Evolutionary conservation across 208 protist genomes (phyloP), one percentile per base, ranked within the genome.

Genomic region (Crithidia thermophila): DNA sequence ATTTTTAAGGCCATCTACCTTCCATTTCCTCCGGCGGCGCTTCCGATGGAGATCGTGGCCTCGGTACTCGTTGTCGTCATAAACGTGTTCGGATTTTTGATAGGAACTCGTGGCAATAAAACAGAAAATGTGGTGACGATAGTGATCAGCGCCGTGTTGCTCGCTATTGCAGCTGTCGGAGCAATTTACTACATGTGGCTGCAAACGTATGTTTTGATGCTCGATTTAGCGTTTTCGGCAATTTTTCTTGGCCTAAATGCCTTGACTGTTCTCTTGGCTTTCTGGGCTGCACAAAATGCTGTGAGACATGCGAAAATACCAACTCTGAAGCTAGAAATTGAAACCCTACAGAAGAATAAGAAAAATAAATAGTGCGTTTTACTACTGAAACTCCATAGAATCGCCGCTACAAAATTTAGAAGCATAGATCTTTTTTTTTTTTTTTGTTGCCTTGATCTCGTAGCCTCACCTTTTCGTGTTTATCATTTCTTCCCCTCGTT

Each of bases 141-240:
- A 34, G 56, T 50, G 20, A 34, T 89, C n/a, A 61, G 79, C 37
- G 49, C 81, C 7, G 16, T 67, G 28, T 51, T 94, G 9, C 52
- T 86, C 27, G 42, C 77, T 49, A 43, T 91, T 52, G 63, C 58
- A 7, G 72, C 70, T 18, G 58, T 80, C 28, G 87, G 84, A 10
- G 82, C 72, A 10, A 73, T 89, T 47, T 93, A 90, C 55, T 93
- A 84, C 67, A 93, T 90, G 84, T 93, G 87, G 84, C 67, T 93
- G 2, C 84, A 93, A 73, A 87, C 87, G n/a, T 93, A 93, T 47
- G 82, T 90, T 25, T 83, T 89, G 71, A 83, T 77, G 72, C 72
- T 93, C 14, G 87, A 90, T 61, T 50, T 93, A 16, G 82, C 53
- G 18, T 84, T 93, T 59, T 93, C 82, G 10, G 82, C 82, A 1